Evolutionary conservation across 2,329 filamentous ascomycete genomes (phyloP), one percentile per base, ranked within the genome.

Genomic region (Aspergillus floridensis): DNA sequence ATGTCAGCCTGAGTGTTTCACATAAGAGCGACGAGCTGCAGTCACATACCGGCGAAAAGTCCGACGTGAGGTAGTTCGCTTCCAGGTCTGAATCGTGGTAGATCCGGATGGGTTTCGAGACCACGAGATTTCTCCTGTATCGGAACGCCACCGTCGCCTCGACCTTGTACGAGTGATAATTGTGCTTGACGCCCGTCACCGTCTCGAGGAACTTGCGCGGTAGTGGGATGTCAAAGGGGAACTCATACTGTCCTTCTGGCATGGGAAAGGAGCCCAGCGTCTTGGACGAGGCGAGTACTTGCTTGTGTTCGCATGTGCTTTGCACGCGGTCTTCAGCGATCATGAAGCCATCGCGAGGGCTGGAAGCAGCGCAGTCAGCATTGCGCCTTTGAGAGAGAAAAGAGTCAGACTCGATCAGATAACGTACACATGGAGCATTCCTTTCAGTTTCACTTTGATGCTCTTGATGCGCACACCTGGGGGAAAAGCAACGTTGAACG

Each of bases 121-220:
- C 35, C 14, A 64, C 52, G 4, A 55, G 19, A 53, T 53, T 41
- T 31, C 51, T 41, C 21, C 29, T 22, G 32, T 41, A 53, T 16
- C 29, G 51, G 14, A 32, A 63, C 48, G 65, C 53, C 3, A 68
- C 52, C 1, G 62, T 31, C 4, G 41, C 65, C 16, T 65, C 53
- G 1, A 68, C 60, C 0, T 56, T 19, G 35, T 68, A 68, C 4
- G 57, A 63, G 35, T 66, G 66, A 22, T 66, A 66, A 22, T 59
- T 55, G 19, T 66, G 60, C 2, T 50, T 49, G 14, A 53, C 51
- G 0, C 63, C 60, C 3, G 59, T 53, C 3, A 65, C 56, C 0
- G 65, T 67, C 5, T 64, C 62, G 5, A 61, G n/a, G 2, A 62
- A 47, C 10, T 54, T 53, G 2, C 32, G 49, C 11, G 59, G 24